Evolutionary conservation across 2,329 filamentous ascomycete genomes (phyloP).

Genomic region (Trichophyton schoenleinii): DNA sequence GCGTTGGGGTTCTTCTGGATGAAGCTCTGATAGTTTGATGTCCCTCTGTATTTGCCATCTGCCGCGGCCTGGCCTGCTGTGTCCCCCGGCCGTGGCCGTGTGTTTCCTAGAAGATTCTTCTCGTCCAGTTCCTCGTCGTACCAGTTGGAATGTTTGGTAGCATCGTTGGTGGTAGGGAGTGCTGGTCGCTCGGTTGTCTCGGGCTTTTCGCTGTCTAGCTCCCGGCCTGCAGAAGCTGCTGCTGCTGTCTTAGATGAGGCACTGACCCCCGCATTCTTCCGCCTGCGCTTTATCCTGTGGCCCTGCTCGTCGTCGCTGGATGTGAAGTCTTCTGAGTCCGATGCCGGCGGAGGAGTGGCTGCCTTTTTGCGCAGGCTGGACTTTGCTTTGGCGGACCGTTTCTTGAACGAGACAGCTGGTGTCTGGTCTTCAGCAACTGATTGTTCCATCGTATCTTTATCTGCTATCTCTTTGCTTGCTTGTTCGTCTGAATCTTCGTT

Average conservation of each 20-base stretch:
- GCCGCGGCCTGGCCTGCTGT: conserved; percentile 17
- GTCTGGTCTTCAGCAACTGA: not conserved
- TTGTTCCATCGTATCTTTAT: not conserved
- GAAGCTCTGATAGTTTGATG: conserved; percentile 59
- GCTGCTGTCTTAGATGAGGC: conserved; percentile 42
- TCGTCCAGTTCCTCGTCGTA: conserved; percentile 56
- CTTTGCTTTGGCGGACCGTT: conserved; percentile 63
- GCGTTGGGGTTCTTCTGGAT: conserved; percentile 72
- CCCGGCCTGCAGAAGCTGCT: conserved; percentile 18
- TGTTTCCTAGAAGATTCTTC: conserved; percentile 35
- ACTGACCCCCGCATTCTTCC: conserved; percentile 55
- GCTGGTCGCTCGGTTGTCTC: conserved; percentile 42
- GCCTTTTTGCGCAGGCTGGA: conserved; percentile 69
- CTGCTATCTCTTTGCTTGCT: too few species aligned
- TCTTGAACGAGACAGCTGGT: conserved; percentile 53
- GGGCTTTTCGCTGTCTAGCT: conserved; percentile 45
- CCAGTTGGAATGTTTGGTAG: conserved; percentile 82
- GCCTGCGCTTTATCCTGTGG: conserved; percentile 65
- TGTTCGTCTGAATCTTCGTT: too few species aligned
- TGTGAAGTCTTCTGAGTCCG: conserved; percentile 51
- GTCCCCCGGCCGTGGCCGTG: conserved; percentile 15
- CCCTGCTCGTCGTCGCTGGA: conserved; percentile 67
- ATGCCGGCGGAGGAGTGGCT: conserved; percentile 55
- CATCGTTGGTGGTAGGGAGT: conserved; percentile 49
- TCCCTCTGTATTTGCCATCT: conserved; percentile 65